Base-by-base conservation (phyloP, 2,329 filamentous ascomycete species). In the Tolypocladium guangdongense region DNA sequence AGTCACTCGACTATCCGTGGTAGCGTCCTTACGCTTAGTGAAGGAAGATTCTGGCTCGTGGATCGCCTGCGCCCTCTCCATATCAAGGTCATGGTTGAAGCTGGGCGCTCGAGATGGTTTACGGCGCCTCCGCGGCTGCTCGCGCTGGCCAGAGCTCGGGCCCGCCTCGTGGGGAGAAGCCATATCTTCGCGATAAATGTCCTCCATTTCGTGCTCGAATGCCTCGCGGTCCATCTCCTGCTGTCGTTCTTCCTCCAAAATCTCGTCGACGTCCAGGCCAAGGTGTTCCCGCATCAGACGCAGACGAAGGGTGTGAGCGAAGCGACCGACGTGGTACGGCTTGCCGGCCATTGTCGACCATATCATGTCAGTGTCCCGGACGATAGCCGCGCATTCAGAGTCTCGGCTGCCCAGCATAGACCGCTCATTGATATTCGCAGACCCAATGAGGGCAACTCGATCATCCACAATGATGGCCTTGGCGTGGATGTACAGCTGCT, bases 401-500 rank as follows among this genome's bases (percentile, higher is more conserved):
- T 99, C 93, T 63, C 93, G 83, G 49, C 82, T 86, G 10, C 93
- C 93, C 56, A 96, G 70, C 90, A 97, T 90, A 7, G 92, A 97
- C 47, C 93, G 84, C 69, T 99, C 93, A 63, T 99, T 99, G 75
- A 99, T 97, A 66, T 99, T 99, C 52, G 93, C 93, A 47, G 92
- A 97, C 20, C 93, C 93, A 62, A 99, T 99, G 56, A 99, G 84
- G 22, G 87, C 92, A 54, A 93, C 83, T 36, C 92, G 83, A 64
- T 99, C 93, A 68, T 99, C 93, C 5, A 96, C 92, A 53, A 99
- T 81, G 77, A 97, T 97, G 59, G 87, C 87, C 71, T 99, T 99
- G 56, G 93, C 93, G 64, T 99, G 93, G 54, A 99, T 97, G 66
- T 99, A 99, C 12, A 99, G 80, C 71, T 97, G 93, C 68, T 99